Base-by-base conservation (phyloP, 129 eudicot species). In the Centaurea solstitialis region DNA sequence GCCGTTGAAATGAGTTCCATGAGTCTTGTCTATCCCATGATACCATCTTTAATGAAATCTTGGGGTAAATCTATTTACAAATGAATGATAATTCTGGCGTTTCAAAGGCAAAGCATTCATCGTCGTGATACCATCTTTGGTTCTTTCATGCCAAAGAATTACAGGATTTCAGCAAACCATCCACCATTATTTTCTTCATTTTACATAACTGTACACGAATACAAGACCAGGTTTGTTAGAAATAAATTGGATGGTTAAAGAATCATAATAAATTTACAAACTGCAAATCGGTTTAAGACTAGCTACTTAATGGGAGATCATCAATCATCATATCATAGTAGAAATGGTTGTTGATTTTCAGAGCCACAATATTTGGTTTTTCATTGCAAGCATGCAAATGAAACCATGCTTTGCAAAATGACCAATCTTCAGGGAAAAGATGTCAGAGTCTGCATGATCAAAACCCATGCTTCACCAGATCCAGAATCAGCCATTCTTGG, bases 131-230 rank as follows among this genome's bases (percentile, higher is more conserved):
- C 6, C 13, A 38, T 37, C 38, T 22, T 40, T 76, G 41, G 18
- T 68, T 28, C 21, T 68, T 68, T 28, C 43, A 68, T 57, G 61
- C 68, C 68, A 62, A 20, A 20, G 8, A 20, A 24, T 33, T 33
- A 9, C 10, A 20, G 21, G 68, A 62, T 22, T 21, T 20, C 68
- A 62, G 28, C 11, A 62, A 62, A 64, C 73, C 17, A 2, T 66
- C 81, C 22, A 28, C 12, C 64, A 76, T 17, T 66, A 68, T 68
- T 78, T 77, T 65, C 43, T 40, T 72, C 41, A 12, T 53, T 45
- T 70, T 41, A 28, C 21, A 68, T 15, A 26, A 43, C 74, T 43
- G 21, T n/a, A 77, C 28, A 23, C 0, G 22, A 4, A 40, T 24
- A 38, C 17, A 35, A 3, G 37, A 21, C 68, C 68, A 21, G 26